These are phyloP conservation scores for Daldinia eschscholtzii DNA, from an alignment of 2,329 filamentous ascomycete species.

Conservation along the genomic window DNA sequence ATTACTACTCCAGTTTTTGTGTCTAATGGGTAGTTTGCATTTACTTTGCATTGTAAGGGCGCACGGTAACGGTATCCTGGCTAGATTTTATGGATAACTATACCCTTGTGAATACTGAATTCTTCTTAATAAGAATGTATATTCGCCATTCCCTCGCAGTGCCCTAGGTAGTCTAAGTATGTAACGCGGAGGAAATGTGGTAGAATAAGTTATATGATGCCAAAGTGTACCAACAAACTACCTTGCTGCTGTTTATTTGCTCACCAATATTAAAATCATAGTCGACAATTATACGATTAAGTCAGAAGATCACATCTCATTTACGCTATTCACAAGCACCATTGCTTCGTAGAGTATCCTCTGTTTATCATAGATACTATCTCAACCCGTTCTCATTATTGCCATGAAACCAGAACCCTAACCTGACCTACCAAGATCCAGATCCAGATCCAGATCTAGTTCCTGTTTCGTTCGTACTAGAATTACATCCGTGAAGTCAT, in stretches of 20 bases:
- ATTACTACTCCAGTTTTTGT: conserved; percentile 11
- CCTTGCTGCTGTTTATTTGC: background rate
- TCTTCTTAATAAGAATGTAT: conserved; percentile 15
- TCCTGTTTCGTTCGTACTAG: conserved; percentile 17
- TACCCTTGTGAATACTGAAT: conserved; percentile 16
- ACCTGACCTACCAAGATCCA: conserved; percentile 21
- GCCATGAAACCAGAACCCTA: conserved; percentile 25
- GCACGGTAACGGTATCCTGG: conserved; percentile 8
- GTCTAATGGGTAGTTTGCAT: conserved; percentile 6
- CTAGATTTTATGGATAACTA: conserved; percentile 23
- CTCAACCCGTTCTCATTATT: conserved; percentile 13
- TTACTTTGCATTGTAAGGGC: conserved; percentile 14
- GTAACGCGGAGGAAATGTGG: background rate
- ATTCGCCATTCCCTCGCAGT: background rate
- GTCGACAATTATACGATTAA: background rate
- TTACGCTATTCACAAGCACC: background rate
- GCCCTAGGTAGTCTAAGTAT: background rate
- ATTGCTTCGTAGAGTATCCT: background rate
- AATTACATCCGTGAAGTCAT: conserved; percentile 41
- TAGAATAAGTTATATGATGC: background rate
- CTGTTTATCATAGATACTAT: conserved; percentile 1
- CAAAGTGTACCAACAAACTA: background rate
- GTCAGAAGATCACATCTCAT: background rate
- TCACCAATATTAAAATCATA: background rate
- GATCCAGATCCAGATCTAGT: conserved; percentile 19